Evolutionary conservation across 2,329 filamentous ascomycete species (phyloP).

Genomic region (Cladosporium austrohemisphaericum): DNA sequence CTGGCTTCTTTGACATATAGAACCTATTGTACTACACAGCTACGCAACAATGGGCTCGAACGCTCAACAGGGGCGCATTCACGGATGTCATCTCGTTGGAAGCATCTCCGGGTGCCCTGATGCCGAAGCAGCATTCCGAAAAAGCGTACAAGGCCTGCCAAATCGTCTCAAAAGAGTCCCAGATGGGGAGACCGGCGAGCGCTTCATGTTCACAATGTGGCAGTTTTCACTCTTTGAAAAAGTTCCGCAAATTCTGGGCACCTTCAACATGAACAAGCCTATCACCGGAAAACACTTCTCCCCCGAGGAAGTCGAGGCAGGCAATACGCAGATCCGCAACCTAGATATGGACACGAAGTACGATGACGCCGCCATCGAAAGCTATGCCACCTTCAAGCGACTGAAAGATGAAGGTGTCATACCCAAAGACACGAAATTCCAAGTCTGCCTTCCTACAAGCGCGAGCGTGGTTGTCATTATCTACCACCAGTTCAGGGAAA

Average conservation of each 20-base stretch:
- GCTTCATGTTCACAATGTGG: slow-evolving; percentile 34
- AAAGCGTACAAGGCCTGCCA: slow-evolving; percentile 29
- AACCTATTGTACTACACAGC: no score
- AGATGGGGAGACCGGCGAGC: slow-evolving; percentile 41
- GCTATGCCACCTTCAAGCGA: slow-evolving; percentile 32
- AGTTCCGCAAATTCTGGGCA: neutral
- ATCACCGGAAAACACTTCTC: neutral
- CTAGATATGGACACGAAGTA: slow-evolving; percentile 29
- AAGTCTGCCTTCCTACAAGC: slow-evolving; percentile 34
- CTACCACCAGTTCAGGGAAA: slow-evolving; percentile 26
- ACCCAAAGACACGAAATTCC: slow-evolving; percentile 29
- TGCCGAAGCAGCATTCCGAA: slow-evolving; percentile 34
- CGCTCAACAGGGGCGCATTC: no score
- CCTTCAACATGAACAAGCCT: neutral
- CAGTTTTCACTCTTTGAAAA: slow-evolving; percentile 22
- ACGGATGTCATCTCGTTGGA: slow-evolving; percentile 35
- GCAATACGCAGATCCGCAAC: slow-evolving; percentile 7
- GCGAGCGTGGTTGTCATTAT: slow-evolving; percentile 28
- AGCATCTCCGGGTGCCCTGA: slow-evolving; percentile 35
- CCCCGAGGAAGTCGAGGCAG: neutral
- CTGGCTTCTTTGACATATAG: no score
- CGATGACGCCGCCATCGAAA: slow-evolving; percentile 32
- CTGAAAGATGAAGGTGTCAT: slow-evolving; percentile 32
- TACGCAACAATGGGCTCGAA: no score
- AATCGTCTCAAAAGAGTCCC: slow-evolving; percentile 37